phyloP scores from a whole-genome alignment of 441 rosid species.

The Cnidoscolus chayamansa region DNA sequence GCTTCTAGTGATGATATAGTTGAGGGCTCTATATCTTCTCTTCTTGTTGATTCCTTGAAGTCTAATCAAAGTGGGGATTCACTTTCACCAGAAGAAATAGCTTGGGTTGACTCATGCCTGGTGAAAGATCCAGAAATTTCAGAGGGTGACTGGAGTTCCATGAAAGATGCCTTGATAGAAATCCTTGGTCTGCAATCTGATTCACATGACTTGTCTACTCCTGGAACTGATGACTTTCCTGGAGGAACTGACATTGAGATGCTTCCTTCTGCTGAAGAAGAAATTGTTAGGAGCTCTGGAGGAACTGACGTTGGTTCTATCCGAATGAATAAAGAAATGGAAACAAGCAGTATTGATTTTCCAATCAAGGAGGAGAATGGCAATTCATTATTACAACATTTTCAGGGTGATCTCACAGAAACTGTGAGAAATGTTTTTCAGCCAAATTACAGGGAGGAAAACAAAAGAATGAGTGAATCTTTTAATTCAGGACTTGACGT shows the following conservation, averaged over 20 bases:
- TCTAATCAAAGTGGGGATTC: constrained; percentile 33
- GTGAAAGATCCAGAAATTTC: constrained; percentile 45
- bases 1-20: constrained; percentile 36
- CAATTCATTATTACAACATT: constrained; percentile 17
- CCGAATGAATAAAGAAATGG: constrained; percentile 25
- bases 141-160: constrained; percentile 45
- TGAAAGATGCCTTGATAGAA: constrained; percentile 59
- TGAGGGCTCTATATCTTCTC: constrained; percentile 36
- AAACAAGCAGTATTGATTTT: constrained; percentile 12
- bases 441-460: constrained; percentile 37
- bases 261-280: constrained; percentile 29
- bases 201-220: constrained; percentile 25
- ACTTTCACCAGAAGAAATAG: constrained; percentile 56
- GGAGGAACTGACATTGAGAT: constrained; percentile 30
- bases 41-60: constrained; percentile 32
- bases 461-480: constrained; percentile 4
- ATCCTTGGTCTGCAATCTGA: constrained; percentile 40
- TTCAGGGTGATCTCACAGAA: constrained; percentile 28
- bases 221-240: constrained; percentile 13
- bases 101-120: constrained; percentile 86
- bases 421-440: constrained; percentile 34
- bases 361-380: constrained; percentile 23
- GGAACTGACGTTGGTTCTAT: constrained; percentile 17
- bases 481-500: constrained; percentile 24
- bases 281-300: constrained; percentile 7